phyloP scores from a whole-genome alignment of 371 early-diverging fungal genomes.

The Mucor indicus region DNA sequence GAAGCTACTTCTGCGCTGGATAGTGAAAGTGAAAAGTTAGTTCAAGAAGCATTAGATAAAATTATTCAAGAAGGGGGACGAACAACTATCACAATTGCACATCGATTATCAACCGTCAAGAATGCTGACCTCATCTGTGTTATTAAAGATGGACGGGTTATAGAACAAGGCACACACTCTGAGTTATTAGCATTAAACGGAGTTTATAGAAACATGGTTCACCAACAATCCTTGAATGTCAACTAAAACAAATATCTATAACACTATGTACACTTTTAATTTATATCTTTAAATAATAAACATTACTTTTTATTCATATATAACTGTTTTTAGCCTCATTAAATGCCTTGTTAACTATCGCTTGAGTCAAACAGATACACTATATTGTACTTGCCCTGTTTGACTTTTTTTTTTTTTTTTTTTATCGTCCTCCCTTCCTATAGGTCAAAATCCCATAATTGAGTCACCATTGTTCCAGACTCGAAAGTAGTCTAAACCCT shows the following conservation, averaged over 20 bases:
- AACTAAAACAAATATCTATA: neutral
- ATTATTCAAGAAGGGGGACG: slow-evolving; percentile 60
- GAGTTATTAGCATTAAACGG: slow-evolving; percentile 52
- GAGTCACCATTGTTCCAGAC: no score
- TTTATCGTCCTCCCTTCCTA: no score
- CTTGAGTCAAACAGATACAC: no score
- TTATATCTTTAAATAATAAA: no score
- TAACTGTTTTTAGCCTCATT: no score
- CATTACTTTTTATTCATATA: no score
- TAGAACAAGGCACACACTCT: slow-evolving; percentile 81
- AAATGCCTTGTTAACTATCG: no score
- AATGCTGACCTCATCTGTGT: slow-evolving; percentile 78
- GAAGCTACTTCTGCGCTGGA: slow-evolving; percentile 94
- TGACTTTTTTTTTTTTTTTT: no score
- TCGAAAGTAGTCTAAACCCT: no score
- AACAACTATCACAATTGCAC: slow-evolving; percentile 71
- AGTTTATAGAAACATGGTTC: slow-evolving; percentile 29
- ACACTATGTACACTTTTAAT: no score
- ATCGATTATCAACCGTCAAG: slow-evolving; percentile 70
- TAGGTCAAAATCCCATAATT: no score
- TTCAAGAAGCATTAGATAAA: slow-evolving; percentile 82
- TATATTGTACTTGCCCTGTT: no score
- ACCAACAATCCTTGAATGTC: slow-evolving; percentile 23
- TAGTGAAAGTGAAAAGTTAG: slow-evolving; percentile 81
- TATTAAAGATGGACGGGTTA: slow-evolving; percentile 70